Percentiles rank a stretch among this genome's conserved stretches.
These are phyloP conservation scores for Cicer cuneatum DNA, from an alignment of 306 rosid genomes.

Conservation along the genomic window DNA sequence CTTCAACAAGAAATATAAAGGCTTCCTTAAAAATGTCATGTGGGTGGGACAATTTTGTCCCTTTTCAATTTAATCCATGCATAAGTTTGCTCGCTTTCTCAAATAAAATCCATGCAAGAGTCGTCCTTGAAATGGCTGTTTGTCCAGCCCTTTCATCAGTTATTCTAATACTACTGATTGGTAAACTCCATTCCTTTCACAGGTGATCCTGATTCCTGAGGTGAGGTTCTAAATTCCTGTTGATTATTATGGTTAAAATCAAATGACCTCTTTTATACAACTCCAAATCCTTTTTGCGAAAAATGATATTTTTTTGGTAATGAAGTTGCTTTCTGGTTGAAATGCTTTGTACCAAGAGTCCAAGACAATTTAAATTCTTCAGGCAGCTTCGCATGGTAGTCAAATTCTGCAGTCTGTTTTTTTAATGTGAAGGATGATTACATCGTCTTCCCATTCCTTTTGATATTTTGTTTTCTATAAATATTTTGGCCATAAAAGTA, in stretches of 20 bases:
- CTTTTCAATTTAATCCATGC: slow-evolving; percentile 28
- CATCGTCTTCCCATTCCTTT: not conserved
- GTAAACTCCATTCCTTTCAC: slow-evolving; percentile 64
- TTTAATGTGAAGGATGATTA: slow-evolving; percentile 41
- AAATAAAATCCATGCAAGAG: slow-evolving; percentile 45
- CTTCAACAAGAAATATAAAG: slow-evolving; percentile 9
- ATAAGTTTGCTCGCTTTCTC: slow-evolving; percentile 37
- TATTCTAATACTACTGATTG: slow-evolving; percentile 49
- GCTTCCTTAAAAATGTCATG: slow-evolving; percentile 9
- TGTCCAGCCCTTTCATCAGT: slow-evolving; percentile 43
- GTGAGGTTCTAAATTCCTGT: slow-evolving; percentile 52
- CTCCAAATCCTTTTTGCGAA: slow-evolving; percentile 44
- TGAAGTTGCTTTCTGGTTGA: slow-evolving; percentile 41
- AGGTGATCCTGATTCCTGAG: slow-evolving; percentile 76
- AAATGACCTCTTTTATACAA: slow-evolving; percentile 44
- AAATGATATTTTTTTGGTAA: slow-evolving; percentile 41
- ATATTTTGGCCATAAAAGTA: not conserved
- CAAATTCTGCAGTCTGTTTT: slow-evolving; percentile 22
- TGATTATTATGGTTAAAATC: slow-evolving; percentile 39
- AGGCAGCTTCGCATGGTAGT: slow-evolving; percentile 49
- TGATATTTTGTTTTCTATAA: slow-evolving; percentile 29
- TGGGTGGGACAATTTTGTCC: slow-evolving; percentile 14
- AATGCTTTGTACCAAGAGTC: slow-evolving; percentile 34
- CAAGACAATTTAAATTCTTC: slow-evolving; percentile 47
- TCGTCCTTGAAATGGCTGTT: slow-evolving; percentile 53